A percentile compares a stretch with the other conserved stretches of the same genome.
These are phyloP conservation scores for Ceratocystis eucalypticola DNA, from an alignment of 2,329 filamentous ascomycete genomes.

Conservation along the genomic window DNA sequence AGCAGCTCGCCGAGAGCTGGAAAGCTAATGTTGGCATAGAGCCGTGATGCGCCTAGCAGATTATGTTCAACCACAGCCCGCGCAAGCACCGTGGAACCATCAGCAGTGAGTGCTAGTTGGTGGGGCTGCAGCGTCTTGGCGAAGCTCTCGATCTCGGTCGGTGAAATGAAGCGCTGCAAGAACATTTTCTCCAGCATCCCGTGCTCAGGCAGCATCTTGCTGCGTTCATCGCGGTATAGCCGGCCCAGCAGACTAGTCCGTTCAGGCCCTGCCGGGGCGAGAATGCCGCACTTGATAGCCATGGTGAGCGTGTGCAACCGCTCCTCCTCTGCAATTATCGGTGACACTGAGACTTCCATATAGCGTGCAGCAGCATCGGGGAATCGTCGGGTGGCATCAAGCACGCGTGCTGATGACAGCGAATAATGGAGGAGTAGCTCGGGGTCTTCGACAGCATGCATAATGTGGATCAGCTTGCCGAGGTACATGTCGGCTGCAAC, in stretches of 20 bases:
- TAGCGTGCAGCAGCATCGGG: constrained; percentile 78
- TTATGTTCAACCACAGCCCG: constrained; percentile 96
- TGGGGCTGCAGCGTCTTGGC: constrained; percentile 68
- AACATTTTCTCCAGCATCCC: constrained; percentile 96
- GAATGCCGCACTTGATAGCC: constrained; percentile 80
- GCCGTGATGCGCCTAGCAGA: constrained; percentile 65
- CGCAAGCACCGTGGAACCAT: constrained; percentile 84
- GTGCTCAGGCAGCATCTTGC: constrained; percentile 61
- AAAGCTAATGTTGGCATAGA: constrained; percentile 67
- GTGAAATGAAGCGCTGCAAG: constrained; percentile 68
- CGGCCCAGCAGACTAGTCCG: constrained; percentile 67
- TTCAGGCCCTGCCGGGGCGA: constrained; percentile 79
- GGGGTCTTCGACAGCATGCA: constrained; percentile 62
- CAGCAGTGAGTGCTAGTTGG: constrained; percentile 77
- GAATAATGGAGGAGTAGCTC: constrained; percentile 72
- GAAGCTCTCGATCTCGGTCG: constrained; percentile 76
- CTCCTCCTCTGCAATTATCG: constrained; percentile 72
- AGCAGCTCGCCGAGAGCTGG: constrained; percentile 64
- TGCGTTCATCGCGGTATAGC: constrained; percentile 86
- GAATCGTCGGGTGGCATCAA: constrained; percentile 81
- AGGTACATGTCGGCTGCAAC: constrained; percentile 73
- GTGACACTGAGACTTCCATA: constrained; percentile 68
- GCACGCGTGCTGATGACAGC: constrained; percentile 82
- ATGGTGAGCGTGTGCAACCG: constrained; percentile 71
- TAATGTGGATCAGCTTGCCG: constrained; percentile 89